Conservation (phyloP, 352 stramenopile species). For the Pythium pyrilobum region DNA sequence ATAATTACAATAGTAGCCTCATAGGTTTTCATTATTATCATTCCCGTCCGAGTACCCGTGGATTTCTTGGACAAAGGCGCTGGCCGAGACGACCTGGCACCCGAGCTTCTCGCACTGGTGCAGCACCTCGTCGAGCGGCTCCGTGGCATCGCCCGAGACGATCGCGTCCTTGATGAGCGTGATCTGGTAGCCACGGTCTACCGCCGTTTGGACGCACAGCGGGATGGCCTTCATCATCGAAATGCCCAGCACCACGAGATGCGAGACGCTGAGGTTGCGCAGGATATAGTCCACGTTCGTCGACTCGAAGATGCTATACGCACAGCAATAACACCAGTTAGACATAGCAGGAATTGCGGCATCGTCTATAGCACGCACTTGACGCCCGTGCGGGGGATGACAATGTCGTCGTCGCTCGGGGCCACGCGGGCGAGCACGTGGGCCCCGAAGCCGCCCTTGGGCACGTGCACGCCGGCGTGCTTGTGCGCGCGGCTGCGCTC, state of each 20-base stretch:
- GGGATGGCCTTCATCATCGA: conserved; percentile 81
- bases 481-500: conserved; percentile 87
- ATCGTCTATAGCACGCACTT: conserved; percentile 33
- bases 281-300: conserved; percentile 90
- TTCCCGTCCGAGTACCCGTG: conserved; percentile 10
- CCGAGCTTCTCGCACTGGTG: conserved; percentile 18
- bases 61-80: conserved; percentile 18
- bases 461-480: conserved; percentile 71
- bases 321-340: background rate
- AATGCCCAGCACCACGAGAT: conserved; percentile 83
- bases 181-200: conserved; percentile 86
- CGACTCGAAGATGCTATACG: conserved; percentile 82
- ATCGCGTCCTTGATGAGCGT: conserved; percentile 79
- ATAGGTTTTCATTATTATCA: conserved; percentile 4
- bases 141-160: conserved; percentile 3
- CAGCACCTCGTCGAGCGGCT: conserved; percentile 16
- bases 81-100: conserved; percentile 8
- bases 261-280: conserved; percentile 78
- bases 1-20: background rate
- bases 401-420: conserved; percentile 68
- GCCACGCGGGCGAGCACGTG: conserved; percentile 50
- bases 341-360: background rate
- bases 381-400: conserved; percentile 73
- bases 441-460: conserved; percentile 61
- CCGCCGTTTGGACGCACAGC: conserved; percentile 70